Base-by-base conservation (phyloP, 345 rosid genomes). In the Moringa oleifera region DNA sequence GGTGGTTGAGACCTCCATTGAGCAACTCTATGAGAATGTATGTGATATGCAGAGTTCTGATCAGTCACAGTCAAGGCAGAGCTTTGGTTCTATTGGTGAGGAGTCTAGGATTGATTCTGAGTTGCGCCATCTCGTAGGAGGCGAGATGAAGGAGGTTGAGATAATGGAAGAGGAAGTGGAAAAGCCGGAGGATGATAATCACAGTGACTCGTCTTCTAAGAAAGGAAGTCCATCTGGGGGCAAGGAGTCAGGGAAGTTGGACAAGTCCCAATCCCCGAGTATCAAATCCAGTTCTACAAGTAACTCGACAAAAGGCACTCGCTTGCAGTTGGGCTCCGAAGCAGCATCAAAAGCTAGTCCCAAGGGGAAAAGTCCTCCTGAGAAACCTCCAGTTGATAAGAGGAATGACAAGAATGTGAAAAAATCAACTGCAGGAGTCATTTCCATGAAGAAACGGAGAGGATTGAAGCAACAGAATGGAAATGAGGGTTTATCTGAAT, bases 61-160 rank as follows among this genome's bases (percentile, higher is more conserved):
- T 37, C 90, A 74, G 18, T 88, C 98, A 36, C 90, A 87, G 16
- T 88, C 96, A 1, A 79, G 96, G 78, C 85, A 75, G 19, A 86
- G 94, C 75, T 85, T 76, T 78, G 91, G 83, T 33, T 84, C 90
- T 0, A 81, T 79, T 68, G 97, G 86, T 5, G 91, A 84, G 58
- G 98, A 93, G 77, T 93, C 96, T 0, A 88, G 95, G 77, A 88
- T 93, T 45, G 96, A 90, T 68, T 86, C 83, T 3, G 96, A 93
- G 74, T 65, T 93, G 70, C 71, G 71, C 70, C 87, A 90, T 75
- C 94, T 93, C 53, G 88, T 76, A 28, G 79, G 83, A 53, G 86
- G 84, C 70, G 92, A 83, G 71, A 81, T 75, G 76, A 76, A 70
- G 64, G 87, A 81, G 73, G 73, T 79, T 57, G 77, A 81, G 62